Base-by-base conservation (phyloP, 352 stramenopile genomes). In the Albugo candida region DNA sequence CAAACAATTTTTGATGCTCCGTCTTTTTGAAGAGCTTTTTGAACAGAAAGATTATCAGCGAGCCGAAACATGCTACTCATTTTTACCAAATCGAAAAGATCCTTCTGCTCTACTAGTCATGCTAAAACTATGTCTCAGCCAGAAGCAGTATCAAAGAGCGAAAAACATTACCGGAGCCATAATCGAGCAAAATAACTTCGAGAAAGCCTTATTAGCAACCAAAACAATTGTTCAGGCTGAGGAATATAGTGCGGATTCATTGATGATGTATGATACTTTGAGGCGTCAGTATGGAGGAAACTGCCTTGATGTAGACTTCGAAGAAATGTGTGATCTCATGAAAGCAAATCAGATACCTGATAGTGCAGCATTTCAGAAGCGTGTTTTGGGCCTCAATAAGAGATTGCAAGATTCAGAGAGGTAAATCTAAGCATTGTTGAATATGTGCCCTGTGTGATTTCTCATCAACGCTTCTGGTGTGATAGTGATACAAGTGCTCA, bases 241-340 rank as follows among this genome's bases (percentile, higher is more conserved):
- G 4, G 52, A 42, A 0, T 80, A 70, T 42, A 75, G 59, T 8
- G 64, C 71, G 2, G 61, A 75, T 41, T 65, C 70, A 5, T 40
- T 83, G 20, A 46, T 68, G 31, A 58, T 85, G 45, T 88, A 81
- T 56, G 53, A 66, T 41, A 59, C 75, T 11, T 55, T 88, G 6
- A 56, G 71, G n/a, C 55, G 63, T 36, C 69, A 77, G 31, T 83
- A 79, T 24, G 70, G 67, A 3, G 68, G 78, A 49, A 48, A 64
- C 19, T 52, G 56, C 16, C 48, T 81, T 19, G 55, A 69, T 20
- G 82, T 88, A 36, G 67, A 64, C 41, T 40, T 84, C 21, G 75
- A 84, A 31, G 24, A 31, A 31, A 31, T 31, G 8, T 31, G 24
- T 8, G 24, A 31, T 31, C 24, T 31, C 24, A 31, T 31, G 24